These are phyloP conservation scores for Rhododendron henanense DNA, from an alignment of 148 eudicot species.

Conservation along the genomic window DNA sequence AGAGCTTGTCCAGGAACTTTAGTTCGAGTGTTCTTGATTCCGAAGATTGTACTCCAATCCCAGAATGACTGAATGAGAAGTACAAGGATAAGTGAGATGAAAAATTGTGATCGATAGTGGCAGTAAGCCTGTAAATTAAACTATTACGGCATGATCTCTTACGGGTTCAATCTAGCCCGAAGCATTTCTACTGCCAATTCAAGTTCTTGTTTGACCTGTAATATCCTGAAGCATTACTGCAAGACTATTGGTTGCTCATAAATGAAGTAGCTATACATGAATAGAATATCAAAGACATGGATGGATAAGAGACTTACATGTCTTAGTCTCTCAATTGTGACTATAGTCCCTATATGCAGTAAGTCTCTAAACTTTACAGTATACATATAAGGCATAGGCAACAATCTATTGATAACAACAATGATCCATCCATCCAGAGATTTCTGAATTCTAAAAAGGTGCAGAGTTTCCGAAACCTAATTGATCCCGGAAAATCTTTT, in stretches of 20 bases:
- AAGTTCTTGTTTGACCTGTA: background rate
- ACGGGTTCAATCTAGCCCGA: background rate
- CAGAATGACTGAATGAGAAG: constrained; percentile 3
- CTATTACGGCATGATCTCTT: background rate
- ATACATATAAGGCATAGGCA: background rate
- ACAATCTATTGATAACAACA: background rate
- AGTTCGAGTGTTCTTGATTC: background rate
- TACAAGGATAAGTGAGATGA: background rate
- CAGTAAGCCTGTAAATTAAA: background rate
- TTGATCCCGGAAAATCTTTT: too few species aligned
- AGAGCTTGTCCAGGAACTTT: background rate
- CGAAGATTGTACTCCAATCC: background rate
- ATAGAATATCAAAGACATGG: background rate
- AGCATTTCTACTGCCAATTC: background rate
- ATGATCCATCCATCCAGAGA: background rate
- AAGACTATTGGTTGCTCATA: background rate
- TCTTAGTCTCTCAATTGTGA: background rate
- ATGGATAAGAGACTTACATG: background rate
- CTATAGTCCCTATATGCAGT: background rate
- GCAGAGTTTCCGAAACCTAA: too few species aligned
- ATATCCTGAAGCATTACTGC: background rate
- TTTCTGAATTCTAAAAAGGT: background rate
- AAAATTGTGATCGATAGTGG: background rate
- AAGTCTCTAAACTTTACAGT: background rate
- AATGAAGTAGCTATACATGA: background rate